Conservation (phyloP, 331 rosid genomes). For the Quercus lobata region DNA sequence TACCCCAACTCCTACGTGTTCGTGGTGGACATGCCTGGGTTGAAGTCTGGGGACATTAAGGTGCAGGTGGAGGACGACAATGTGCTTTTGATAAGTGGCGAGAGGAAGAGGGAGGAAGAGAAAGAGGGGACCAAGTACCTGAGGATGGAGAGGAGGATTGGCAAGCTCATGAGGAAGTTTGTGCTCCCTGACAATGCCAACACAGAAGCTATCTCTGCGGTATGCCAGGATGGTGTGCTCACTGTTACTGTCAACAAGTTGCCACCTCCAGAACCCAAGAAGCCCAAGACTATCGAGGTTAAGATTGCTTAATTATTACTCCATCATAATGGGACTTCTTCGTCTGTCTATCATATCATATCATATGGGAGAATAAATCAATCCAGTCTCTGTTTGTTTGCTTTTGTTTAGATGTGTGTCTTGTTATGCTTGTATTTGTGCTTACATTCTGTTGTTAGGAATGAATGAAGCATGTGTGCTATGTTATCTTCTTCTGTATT, state of each 20-base stretch:
- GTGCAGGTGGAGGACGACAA: constrained; percentile 75
- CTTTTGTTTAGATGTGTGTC: too few relatives aligned
- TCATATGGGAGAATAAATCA: too few relatives aligned
- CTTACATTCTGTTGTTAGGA: too few relatives aligned
- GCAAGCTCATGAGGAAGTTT: constrained; percentile 76
- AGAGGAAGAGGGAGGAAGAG: constrained; percentile 85
- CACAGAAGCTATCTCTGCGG: constrained; percentile 48
- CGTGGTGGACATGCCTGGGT: constrained; percentile 65
- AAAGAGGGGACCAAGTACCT: constrained; percentile 62
- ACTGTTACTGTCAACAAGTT: constrained; percentile 66
- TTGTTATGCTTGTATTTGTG: too few relatives aligned
- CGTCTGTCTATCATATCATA: too few relatives aligned
- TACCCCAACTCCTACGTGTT: constrained; percentile 43
- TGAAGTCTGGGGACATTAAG: constrained; percentile 60
- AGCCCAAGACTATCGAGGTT: constrained; percentile 70
- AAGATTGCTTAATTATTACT: constrained; percentile 40
- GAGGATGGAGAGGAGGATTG: constrained; percentile 85
- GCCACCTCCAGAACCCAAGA: constrained; percentile 94
- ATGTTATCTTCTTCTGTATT: too few relatives aligned
- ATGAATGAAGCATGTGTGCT: too few relatives aligned
- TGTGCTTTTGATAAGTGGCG: constrained; percentile 54
- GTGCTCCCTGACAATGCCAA: constrained; percentile 79
- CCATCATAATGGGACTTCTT: too few relatives aligned
- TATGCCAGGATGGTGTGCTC: constrained; percentile 76
- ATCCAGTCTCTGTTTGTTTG: too few relatives aligned